Percentiles rank a stretch among this genome's conserved stretches.
These are phyloP conservation scores for Leishmania braziliensis DNA, from an alignment of 208 protist species.

Conservation along the genomic window DNA sequence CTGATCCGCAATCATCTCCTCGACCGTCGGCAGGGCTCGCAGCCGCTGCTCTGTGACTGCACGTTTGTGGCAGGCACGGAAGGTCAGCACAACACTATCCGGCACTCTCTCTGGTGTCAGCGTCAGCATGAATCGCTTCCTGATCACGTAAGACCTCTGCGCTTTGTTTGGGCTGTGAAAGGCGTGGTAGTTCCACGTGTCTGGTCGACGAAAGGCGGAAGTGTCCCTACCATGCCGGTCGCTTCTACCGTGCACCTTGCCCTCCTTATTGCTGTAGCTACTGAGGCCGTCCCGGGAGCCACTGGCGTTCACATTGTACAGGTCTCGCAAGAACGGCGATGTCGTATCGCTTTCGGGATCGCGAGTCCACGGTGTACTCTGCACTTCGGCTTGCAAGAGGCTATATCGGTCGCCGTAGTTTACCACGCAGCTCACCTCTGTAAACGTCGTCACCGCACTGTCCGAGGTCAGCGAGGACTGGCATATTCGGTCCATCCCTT, in stretches of 20 bases:
- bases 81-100: constrained; percentile 58
- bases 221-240: constrained; percentile 1
- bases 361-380: constrained; percentile 22
- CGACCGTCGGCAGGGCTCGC: constrained; percentile 38
- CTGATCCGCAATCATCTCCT: constrained; percentile 52
- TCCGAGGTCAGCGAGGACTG: constrained; percentile 74
- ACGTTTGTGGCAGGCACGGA: constrained; percentile 57
- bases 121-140: constrained; percentile 65
- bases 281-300: constrained; percentile 20
- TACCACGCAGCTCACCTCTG: constrained; percentile 62
- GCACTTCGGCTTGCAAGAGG: constrained; percentile 28
- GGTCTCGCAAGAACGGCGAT: constrained; percentile 21
- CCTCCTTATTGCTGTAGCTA: constrained; percentile 27
- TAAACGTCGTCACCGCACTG: constrained; percentile 62
- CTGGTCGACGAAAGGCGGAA: constrained; percentile 10
- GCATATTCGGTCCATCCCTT: constrained; percentile 66
- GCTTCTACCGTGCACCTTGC: constrained; percentile 16
- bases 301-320: constrained; percentile 17
- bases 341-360: constrained; percentile 16
- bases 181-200: constrained; percentile 23
- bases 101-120: constrained; percentile 52
- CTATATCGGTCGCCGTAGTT: constrained; percentile 39
- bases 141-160: constrained; percentile 57
- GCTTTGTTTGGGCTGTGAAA: constrained; percentile 26
- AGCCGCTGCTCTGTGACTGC: constrained; percentile 15